Base-by-base conservation (phyloP, 2,329 filamentous ascomycete genomes). In the Microcyclospora pomicola region DNA sequence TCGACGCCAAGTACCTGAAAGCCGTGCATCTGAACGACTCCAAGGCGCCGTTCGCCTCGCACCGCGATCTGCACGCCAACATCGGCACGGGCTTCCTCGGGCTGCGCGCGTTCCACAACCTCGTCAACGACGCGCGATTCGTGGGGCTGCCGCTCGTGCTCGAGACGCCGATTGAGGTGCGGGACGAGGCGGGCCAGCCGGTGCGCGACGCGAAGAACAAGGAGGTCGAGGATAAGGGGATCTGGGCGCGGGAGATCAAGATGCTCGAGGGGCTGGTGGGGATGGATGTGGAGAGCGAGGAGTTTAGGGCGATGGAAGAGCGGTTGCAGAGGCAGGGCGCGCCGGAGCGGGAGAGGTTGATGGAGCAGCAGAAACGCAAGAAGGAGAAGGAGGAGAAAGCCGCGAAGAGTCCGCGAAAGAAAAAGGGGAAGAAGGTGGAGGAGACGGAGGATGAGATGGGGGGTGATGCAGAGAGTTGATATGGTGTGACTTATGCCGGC, bases 231-330 rank as follows among this genome's bases (percentile, higher is more conserved):
- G 85, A 95, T 59, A 84, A 79, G 59, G 67, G 73, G 37, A 71
- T 95, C 12, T 96, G 88, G 87, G 86, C 87, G 1, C 71, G 78
- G 33, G 91, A 98, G 64, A 96, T 98, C 62, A 95, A 95, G 65
- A 66, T 96, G 46, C 71, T 98, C 5, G 91, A 98, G 62, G 77
- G 77, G 33, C 66, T 98, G 36, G 80, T 95, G 31, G 88, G 79
- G 6, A 84, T 87, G 74, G 81, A 95, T 55, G 58, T 74, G 0
- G 80, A 85, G 28, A 68, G 73, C n/a, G 68, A 77, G 7, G 78
- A 82, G 50, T 95, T 95, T 55, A 65, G 61, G 48, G 59, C 65
- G 10, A 61, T 83, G 37, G 84, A 85, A 47, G 58, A 61, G 40
- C 68, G 74, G 35, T 58, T 96, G 47, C 71, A 80, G 41, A 74